Evolutionary conservation across 768 basidiomycete genomes (phyloP).

Genomic region (Tulasnella sp.): DNA sequence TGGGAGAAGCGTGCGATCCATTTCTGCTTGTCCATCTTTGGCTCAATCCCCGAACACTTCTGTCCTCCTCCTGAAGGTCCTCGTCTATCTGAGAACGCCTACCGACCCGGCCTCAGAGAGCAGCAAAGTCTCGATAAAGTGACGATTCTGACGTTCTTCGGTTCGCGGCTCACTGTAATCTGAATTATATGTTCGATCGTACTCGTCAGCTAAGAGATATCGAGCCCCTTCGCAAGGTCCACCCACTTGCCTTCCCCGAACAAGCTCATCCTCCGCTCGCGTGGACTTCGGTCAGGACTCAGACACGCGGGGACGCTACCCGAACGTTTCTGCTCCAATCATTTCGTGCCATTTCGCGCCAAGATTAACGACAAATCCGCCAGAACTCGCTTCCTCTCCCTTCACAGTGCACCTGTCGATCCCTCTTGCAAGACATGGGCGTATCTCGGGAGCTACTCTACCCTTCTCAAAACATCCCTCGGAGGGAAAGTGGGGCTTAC

Average conservation of each 20-base stretch:
- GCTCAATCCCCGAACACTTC: background rate
- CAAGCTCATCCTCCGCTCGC: background rate
- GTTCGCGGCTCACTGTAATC: too few species aligned
- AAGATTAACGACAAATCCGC: too few species aligned
- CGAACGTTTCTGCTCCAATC: too few species aligned
- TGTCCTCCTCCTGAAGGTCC: background rate
- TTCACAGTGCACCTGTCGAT: too few species aligned
- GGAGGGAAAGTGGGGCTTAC: background rate
- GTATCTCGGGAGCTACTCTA: background rate
- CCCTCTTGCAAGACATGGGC: background rate
- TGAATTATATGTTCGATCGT: too few species aligned
- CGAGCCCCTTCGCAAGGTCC: background rate
- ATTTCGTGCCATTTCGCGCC: too few species aligned
- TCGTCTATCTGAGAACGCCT: background rate
- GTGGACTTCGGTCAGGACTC: background rate
- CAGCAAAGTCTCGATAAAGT: too few species aligned
- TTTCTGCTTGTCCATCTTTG: background rate
- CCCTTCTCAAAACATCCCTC: background rate
- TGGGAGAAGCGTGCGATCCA: background rate
- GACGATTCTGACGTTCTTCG: too few species aligned
- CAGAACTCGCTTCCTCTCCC: too few species aligned
- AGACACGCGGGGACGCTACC: too few species aligned
- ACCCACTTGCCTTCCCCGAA: background rate
- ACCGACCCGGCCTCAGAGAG: background rate
- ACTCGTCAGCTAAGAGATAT: too few species aligned